Conservation (phyloP, 2,329 filamentous ascomycete genomes). For the Apiospora kogelbergensis region DNA sequence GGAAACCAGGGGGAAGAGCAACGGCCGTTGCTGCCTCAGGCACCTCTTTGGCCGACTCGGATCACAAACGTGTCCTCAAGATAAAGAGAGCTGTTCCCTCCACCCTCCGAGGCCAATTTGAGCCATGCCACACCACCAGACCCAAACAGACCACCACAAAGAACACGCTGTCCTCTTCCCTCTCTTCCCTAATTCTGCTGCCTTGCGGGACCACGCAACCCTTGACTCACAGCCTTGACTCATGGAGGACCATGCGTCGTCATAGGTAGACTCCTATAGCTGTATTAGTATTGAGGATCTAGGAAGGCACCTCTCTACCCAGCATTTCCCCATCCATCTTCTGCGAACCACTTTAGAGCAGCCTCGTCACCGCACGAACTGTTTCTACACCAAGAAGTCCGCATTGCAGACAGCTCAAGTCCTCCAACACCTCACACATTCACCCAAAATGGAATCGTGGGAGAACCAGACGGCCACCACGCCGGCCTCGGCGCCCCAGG, state of each 20-base stretch:
- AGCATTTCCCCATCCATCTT: constrained; percentile 9
- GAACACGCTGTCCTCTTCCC: constrained; percentile 16
- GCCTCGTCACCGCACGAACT: constrained; percentile 14
- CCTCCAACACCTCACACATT: constrained; percentile 24
- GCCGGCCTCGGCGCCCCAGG: constrained; percentile 37
- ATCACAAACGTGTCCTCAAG: constrained; percentile 26
- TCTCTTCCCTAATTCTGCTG: constrained; percentile 4
- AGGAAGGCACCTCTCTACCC: constrained; percentile 37
- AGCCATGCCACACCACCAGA: background rate
- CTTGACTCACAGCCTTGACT: constrained; percentile 16
- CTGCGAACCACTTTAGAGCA: constrained; percentile 12
- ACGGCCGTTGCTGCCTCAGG: background rate
- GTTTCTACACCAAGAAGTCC: constrained; percentile 14
- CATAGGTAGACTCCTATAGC: constrained; percentile 19
- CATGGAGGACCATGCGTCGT: constrained; percentile 24
- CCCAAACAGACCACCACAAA: background rate
- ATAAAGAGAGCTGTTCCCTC: constrained; percentile 18
- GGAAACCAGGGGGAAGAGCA: background rate
- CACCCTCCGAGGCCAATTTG: constrained; percentile 7
- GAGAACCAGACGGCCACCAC: constrained; percentile 29
- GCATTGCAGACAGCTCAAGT: constrained; percentile 13
- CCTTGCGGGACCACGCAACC: constrained; percentile 9
- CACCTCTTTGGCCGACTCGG: background rate
- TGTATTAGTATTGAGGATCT: constrained; percentile 38
- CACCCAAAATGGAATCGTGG: constrained; percentile 38